Evolutionary conservation across 148 eudicot genomes (phyloP).

Genomic region (Rhododendron ferrugineum): DNA sequence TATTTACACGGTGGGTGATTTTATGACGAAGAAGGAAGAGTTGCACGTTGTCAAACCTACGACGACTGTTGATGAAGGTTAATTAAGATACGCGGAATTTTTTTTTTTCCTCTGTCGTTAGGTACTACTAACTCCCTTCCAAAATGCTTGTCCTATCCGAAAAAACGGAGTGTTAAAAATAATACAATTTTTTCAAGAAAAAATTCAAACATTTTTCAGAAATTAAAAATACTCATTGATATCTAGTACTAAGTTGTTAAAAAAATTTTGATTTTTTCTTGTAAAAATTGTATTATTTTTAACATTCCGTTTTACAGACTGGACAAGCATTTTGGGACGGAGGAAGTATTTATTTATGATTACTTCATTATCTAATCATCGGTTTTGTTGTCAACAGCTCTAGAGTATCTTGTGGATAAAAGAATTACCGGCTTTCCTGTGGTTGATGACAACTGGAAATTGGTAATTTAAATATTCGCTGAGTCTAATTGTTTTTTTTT

Average conservation of each 20-base stretch:
- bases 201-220: too few species aligned
- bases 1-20: conserved; percentile 40
- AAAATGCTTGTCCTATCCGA: too few species aligned
- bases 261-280: too few species aligned
- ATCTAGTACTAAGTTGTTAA: too few species aligned
- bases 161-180: too few species aligned
- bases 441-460: conserved; percentile 64
- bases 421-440: conserved; percentile 69
- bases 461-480: conserved; percentile 45
- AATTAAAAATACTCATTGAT: too few species aligned
- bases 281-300: too few species aligned
- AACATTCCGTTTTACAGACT: too few species aligned
- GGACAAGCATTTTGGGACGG: too few species aligned
- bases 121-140: neutral
- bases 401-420: conserved; percentile 53
- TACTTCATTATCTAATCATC: neutral
- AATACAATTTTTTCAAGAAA: too few species aligned
- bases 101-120: neutral
- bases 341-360: neutral
- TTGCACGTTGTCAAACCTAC: conserved; percentile 42
- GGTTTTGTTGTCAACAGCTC: conserved; percentile 27
- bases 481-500: neutral
- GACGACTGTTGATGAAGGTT: conserved; percentile 51
- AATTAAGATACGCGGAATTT: neutral
- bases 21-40: conserved; percentile 43